Evolutionary conservation across 2,329 filamentous ascomycete genomes (phyloP).

Genomic region (Calonectria multiphialidica): DNA sequence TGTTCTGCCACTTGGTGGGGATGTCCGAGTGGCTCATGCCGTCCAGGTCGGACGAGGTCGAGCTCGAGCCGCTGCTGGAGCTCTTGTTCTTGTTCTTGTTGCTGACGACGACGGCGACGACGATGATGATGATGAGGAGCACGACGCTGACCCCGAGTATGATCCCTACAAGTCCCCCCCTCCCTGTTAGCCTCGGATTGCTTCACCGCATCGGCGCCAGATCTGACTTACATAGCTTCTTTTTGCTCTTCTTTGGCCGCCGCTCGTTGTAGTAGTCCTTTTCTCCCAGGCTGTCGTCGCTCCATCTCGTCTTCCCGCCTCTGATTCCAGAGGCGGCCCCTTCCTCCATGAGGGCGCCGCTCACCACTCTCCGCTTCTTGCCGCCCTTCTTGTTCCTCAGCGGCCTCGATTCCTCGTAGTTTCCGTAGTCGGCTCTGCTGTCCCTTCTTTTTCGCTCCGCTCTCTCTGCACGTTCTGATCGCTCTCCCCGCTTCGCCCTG

Average conservation of each 20-base stretch:
- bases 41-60: slow-evolving; percentile 55
- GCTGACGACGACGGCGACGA: slow-evolving; percentile 74
- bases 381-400: slow-evolving; percentile 52
- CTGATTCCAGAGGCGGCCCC: slow-evolving; percentile 62
- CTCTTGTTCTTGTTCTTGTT: slow-evolving; percentile 69
- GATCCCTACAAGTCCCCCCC: slow-evolving; percentile 62
- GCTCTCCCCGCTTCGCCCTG: slow-evolving; percentile 13
- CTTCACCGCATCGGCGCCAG: neutral
- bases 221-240: slow-evolving; percentile 68
- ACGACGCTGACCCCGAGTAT: slow-evolving; percentile 65
- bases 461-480: slow-evolving; percentile 29
- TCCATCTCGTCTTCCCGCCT: slow-evolving; percentile 55
- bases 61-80: slow-evolving; percentile 27
- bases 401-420: slow-evolving; percentile 41
- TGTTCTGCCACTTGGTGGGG: slow-evolving; percentile 76
- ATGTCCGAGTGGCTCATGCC: slow-evolving; percentile 68
- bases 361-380: slow-evolving; percentile 74
- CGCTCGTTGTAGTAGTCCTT: slow-evolving; percentile 59
- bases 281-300: slow-evolving; percentile 61
- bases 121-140: slow-evolving; percentile 75
- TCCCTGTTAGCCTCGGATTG: slow-evolving; percentile 37
- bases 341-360: slow-evolving; percentile 77
- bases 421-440: slow-evolving; percentile 37
- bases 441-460: slow-evolving; percentile 46
- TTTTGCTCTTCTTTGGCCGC: slow-evolving; percentile 63